Percentiles rank a stretch among this genome's conserved stretches.
Conservation (phyloP, 805 yeast species). For the Yarrowia osloensis region DNA sequence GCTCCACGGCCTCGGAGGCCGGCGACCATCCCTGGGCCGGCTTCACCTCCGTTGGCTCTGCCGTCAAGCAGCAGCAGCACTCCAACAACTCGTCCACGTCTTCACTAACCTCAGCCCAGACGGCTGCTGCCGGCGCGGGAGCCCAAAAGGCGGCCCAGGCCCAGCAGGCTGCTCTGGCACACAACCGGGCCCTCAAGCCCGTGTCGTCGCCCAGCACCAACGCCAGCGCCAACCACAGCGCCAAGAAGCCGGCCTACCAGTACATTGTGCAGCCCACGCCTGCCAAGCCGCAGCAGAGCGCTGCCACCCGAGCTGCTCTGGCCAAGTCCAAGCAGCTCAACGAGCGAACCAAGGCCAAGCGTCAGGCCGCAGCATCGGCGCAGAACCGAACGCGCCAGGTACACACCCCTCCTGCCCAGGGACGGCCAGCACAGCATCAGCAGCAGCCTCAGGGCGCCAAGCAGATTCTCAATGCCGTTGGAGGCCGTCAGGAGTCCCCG, state of each 20-base stretch:
- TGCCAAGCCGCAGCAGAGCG: constrained; percentile 27
- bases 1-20: constrained; percentile 1
- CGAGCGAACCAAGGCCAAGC: constrained; percentile 27
- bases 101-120: constrained; percentile 23
- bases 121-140: constrained; percentile 11
- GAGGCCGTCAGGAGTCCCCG: constrained; percentile 3
- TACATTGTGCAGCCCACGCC: constrained; percentile 19
- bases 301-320: constrained; percentile 24
- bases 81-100: constrained; percentile 24
- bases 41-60: constrained; percentile 17
- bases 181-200: constrained; percentile 24
- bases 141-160: constrained; percentile 26
- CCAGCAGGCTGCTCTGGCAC: constrained; percentile 15
- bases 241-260: constrained; percentile 24
- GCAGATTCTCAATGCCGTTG: background rate
- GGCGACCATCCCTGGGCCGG: constrained; percentile 21
- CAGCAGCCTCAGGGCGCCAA: constrained; percentile 7
- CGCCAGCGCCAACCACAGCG: constrained; percentile 19
- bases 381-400: constrained; percentile 28
- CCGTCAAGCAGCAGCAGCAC: constrained; percentile 22
- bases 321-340: constrained; percentile 26
- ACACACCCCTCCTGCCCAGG: constrained; percentile 1
- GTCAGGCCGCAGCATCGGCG: constrained; percentile 14
- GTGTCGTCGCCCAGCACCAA: constrained; percentile 11
- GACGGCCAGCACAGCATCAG: background rate